Conservation (phyloP, 495 filamentous ascomycete species). For the Penicillium malachiteum region DNA sequence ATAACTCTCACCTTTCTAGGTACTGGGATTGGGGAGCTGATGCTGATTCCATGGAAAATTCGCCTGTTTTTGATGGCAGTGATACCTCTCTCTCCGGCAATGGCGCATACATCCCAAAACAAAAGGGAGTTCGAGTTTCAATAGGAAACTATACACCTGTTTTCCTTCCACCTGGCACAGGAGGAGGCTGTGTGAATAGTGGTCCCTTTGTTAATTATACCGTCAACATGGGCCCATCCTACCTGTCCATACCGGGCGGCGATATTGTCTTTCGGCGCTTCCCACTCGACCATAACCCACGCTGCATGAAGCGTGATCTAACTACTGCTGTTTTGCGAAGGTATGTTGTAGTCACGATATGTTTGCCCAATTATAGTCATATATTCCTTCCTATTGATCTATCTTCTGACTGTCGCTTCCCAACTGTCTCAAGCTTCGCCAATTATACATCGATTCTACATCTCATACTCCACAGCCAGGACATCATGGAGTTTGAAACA, state of each 20-base stretch:
- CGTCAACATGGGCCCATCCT: constrained; percentile 54
- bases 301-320: constrained; percentile 67
- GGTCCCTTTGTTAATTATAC: constrained; percentile 57
- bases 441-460: constrained; percentile 46
- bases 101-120: constrained; percentile 42
- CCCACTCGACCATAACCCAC: constrained; percentile 53
- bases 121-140: not conserved
- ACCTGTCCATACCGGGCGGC: constrained; percentile 29
- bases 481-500: constrained; percentile 54
- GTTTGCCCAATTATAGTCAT: too few species aligned
- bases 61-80: constrained; percentile 61
- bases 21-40: constrained; percentile 65
- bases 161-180: constrained; percentile 44
- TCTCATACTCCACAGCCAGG: constrained; percentile 43
- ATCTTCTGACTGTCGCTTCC: too few species aligned
- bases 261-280: constrained; percentile 4
- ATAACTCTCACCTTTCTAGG: not conserved
- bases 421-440: constrained; percentile 35
- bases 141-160: not conserved
- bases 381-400: too few species aligned
- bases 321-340: constrained; percentile 42
- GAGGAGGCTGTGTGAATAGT: constrained; percentile 62
- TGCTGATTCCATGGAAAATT: constrained; percentile 46
- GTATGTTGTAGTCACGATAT: constrained; percentile 34
- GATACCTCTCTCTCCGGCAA: constrained; percentile 58